Conservation (phyloP, 345 rosid genomes). For the Litchi chinensis region DNA sequence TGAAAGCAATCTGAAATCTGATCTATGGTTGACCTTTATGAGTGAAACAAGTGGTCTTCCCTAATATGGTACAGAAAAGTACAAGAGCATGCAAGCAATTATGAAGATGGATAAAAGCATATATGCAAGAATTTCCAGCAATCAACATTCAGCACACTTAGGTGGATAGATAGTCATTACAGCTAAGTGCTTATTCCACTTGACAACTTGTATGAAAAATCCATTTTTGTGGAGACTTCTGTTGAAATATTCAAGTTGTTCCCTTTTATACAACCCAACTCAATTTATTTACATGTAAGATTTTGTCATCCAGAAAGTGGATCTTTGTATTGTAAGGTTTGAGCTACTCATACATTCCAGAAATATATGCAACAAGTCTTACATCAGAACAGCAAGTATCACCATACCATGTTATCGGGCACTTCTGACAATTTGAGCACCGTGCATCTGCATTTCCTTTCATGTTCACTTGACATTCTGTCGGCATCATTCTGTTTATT, state of each 20-base stretch:
- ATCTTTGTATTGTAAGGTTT: neutral
- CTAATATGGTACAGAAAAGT: slow-evolving; percentile 30
- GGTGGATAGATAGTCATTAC: slow-evolving; percentile 2
- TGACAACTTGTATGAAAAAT: neutral
- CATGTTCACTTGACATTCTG: neutral
- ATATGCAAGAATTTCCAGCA: neutral
- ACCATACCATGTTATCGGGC: neutral
- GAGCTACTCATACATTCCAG: too few relatives aligned
- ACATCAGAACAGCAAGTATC: neutral
- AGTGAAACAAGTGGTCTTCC: neutral
- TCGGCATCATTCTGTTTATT: too few relatives aligned
- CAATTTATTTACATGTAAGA: neutral
- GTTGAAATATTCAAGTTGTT: slow-evolving; percentile 14
- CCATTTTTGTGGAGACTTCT: slow-evolving; percentile 13
- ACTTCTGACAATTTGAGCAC: neutral
- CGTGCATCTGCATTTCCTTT: neutral
- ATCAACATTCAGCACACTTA: neutral
- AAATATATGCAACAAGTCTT: too few relatives aligned
- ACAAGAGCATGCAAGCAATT: slow-evolving; percentile 18
- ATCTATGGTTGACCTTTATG: neutral
- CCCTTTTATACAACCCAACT: neutral
- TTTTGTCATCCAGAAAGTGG: neutral
- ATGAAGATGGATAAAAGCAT: slow-evolving; percentile 10
- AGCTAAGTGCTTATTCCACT: slow-evolving; percentile 31
- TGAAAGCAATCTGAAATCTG: neutral